Percentiles rank a stretch among this genome's conserved stretches.
Conservation (phyloP, 23 red algal species). For the Chondrus crispus region DNA sequence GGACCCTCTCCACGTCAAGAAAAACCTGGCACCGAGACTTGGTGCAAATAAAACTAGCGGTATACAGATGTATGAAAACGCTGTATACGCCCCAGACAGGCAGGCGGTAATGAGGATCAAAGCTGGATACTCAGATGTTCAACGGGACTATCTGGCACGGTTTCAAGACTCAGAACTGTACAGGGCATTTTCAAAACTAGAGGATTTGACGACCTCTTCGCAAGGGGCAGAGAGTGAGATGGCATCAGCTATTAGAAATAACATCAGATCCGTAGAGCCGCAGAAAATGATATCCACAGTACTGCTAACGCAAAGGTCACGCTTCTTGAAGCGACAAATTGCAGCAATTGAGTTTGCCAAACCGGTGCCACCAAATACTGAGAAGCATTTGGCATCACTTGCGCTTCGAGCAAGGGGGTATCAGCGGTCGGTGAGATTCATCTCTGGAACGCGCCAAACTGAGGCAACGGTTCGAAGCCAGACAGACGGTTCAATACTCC, state of each 20-base stretch:
- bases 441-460: too few relatives aligned
- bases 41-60: background rate
- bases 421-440: too few relatives aligned
- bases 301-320: background rate
- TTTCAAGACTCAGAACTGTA: background rate
- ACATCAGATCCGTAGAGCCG: background rate
- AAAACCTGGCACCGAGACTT: background rate
- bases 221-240: background rate
- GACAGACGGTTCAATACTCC: too few relatives aligned
- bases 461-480: too few relatives aligned
- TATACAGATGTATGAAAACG: background rate
- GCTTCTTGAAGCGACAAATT: background rate
- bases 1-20: background rate
- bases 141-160: background rate
- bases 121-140: background rate
- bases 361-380: background rate
- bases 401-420: too few relatives aligned
- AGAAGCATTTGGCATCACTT: background rate
- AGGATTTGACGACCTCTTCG: background rate
- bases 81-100: background rate
- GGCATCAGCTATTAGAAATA: background rate
- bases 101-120: background rate
- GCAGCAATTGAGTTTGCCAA: background rate
- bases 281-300: background rate
- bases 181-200: background rate